Conservation (phyloP, 225 moss, liverwort and hornwort species). For the Takakia lepidozioides region DNA sequence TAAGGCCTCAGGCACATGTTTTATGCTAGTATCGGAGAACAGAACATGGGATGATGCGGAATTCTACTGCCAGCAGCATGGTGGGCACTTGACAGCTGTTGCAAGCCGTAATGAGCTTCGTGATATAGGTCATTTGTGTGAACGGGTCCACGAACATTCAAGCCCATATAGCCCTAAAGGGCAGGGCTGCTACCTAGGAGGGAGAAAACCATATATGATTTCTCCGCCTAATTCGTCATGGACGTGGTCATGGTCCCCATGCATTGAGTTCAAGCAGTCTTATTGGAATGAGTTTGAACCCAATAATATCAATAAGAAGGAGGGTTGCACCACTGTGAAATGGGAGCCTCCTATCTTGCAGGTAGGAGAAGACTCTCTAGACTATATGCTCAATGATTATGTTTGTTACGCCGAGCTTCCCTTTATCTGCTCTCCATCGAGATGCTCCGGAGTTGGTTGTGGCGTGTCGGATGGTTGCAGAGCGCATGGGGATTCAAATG, state of each 20-base stretch:
- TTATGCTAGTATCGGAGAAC: constrained; percentile 17
- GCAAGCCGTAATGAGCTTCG: constrained; percentile 28
- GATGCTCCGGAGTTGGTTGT: constrained; percentile 30
- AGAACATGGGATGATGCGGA: constrained; percentile 36
- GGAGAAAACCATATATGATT: constrained; percentile 22
- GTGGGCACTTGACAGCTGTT: constrained; percentile 35
- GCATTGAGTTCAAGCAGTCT: constrained; percentile 32
- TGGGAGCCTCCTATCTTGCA: constrained; percentile 24
- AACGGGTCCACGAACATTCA: constrained; percentile 13
- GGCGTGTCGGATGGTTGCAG: constrained; percentile 30
- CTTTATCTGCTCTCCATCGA: constrained; percentile 37
- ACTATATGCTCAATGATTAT: constrained; percentile 36
- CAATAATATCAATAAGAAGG: constrained; percentile 30
- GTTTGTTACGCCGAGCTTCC: constrained; percentile 32
- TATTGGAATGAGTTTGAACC: constrained; percentile 51
- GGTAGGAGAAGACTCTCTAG: constrained; percentile 7
- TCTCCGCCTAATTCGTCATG: constrained; percentile 19
- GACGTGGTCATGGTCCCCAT: constrained; percentile 29
- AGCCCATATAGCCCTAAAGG: constrained; percentile 5
- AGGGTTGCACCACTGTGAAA: constrained; percentile 45
- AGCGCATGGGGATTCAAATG: constrained; percentile 16
- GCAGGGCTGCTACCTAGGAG: constrained; percentile 39
- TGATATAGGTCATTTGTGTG: constrained; percentile 19
- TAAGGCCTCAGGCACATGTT: constrained; percentile 22
- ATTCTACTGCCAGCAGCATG: constrained; percentile 17